These are phyloP conservation scores for Fusarium sp. DNA, from an alignment of 2,329 filamentous ascomycete genomes.

Conservation along the genomic window DNA sequence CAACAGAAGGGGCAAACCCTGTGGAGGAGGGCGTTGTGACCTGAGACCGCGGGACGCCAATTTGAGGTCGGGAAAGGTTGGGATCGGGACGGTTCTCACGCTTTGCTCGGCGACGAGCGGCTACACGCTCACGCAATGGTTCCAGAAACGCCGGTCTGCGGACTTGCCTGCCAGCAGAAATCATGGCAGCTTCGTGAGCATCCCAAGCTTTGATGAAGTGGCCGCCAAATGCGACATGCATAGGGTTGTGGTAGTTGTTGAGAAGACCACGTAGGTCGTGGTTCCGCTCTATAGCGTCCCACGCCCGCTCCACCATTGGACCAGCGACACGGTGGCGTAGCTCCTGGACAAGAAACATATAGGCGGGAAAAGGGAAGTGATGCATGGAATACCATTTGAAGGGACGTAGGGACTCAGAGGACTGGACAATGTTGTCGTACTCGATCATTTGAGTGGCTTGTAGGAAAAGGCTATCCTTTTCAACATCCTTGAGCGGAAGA, in stretches of 20 bases:
- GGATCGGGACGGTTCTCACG: conserved; percentile 48
- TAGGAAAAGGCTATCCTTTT: conserved; percentile 66
- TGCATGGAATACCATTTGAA: conserved; percentile 72
- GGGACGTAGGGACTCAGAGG: conserved; percentile 62
- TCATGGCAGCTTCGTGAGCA: conserved; percentile 64
- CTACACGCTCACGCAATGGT: conserved; percentile 61
- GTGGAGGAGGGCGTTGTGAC: conserved; percentile 47
- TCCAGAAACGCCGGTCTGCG: conserved; percentile 62
- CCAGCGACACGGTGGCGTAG: conserved; percentile 65
- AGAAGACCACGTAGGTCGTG: conserved; percentile 65
- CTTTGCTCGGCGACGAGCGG: conserved; percentile 52
- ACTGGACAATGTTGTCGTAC: conserved; percentile 69
- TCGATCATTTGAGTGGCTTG: conserved; percentile 71
- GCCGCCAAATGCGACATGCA: conserved; percentile 69
- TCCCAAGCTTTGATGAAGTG: conserved; percentile 75
- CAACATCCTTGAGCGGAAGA: conserved; percentile 57
- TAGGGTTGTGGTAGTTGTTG: conserved; percentile 65
- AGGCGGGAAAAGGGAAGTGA: conserved; percentile 72
- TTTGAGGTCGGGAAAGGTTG: conserved; percentile 41
- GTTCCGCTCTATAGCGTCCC: conserved; percentile 68
- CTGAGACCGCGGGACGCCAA: conserved; percentile 44
- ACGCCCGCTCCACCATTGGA: conserved; percentile 70
- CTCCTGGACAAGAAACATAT: conserved; percentile 71
- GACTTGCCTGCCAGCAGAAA: conserved; percentile 59
- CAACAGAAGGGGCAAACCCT: conserved; percentile 52